Percentiles rank a stretch among this genome's conserved stretches.
Evolutionary conservation across 2,329 filamentous ascomycete species (phyloP).

Genomic region (Neonectria faginata): DNA sequence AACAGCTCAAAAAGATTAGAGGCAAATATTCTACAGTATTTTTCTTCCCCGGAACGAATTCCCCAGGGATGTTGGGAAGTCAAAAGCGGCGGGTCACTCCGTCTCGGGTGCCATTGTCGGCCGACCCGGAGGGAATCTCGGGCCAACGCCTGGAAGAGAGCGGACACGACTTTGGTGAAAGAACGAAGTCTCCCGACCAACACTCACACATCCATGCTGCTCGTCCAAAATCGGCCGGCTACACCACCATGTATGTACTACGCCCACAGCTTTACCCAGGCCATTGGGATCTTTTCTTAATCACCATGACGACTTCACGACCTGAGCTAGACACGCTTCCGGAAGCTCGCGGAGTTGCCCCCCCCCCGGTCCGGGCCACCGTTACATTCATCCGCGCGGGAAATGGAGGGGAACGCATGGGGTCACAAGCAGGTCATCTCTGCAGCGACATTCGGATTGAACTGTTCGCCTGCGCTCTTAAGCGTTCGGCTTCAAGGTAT

Average conservation of each 20-base stretch:
- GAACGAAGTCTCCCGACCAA: neutral
- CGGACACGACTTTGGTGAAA: neutral
- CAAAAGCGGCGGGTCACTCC: constrained; percentile 10
- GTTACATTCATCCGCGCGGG: constrained; percentile 3
- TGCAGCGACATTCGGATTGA: neutral
- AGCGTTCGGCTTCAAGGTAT: neutral
- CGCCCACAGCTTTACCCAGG: neutral
- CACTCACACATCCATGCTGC: neutral
- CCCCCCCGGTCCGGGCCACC: neutral
- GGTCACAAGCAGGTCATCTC: neutral
- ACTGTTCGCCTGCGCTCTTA: constrained; percentile 3
- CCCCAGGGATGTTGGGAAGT: neutral
- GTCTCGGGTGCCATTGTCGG: constrained; percentile 14
- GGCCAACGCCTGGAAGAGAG: neutral
- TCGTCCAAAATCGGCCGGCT: neutral
- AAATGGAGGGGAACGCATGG: constrained; percentile 8
- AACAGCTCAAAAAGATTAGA: neutral
- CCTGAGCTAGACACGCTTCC: constrained; percentile 9
- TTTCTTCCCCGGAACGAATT: neutral
- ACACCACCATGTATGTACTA: neutral
- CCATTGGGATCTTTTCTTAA: constrained; percentile 3
- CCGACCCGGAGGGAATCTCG: constrained; percentile 1
- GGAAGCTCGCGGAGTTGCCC: constrained; percentile 5
- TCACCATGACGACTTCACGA: neutral
- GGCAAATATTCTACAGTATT: neutral